Percentiles rank a stretch among this genome's conserved stretches.
phyloP scores from a whole-genome alignment of 495 filamentous ascomycete species.

The Platismatia glauca region DNA sequence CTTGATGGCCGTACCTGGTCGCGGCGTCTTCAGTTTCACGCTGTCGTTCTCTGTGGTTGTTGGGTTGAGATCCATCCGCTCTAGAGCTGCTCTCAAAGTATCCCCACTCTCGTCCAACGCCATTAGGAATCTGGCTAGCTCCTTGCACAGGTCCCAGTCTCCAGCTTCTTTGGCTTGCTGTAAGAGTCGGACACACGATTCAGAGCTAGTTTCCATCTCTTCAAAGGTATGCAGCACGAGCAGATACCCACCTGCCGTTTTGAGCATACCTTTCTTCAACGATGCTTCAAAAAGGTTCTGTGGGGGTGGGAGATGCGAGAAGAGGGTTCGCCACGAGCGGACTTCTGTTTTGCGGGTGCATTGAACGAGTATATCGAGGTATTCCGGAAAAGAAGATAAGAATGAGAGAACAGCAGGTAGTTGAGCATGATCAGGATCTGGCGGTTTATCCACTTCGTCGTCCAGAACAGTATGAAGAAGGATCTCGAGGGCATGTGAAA shows the following conservation, averaged over 20 bases:
- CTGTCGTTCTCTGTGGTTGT: not conserved
- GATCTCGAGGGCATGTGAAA: conserved; percentile 85
- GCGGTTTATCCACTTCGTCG: conserved; percentile 78
- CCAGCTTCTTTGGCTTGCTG: conserved; percentile 70
- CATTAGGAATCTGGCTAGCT: conserved; percentile 84
- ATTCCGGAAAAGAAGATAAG: conserved; percentile 78
- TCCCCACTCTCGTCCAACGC: conserved; percentile 82
- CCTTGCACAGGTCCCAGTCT: conserved; percentile 96
- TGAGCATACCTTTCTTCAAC: conserved; percentile 70
- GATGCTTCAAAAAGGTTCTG: conserved; percentile 89
- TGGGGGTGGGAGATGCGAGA: conserved; percentile 79
- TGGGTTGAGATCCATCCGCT: conserved; percentile 46
- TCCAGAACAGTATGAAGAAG: conserved; percentile 90
- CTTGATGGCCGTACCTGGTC: not conserved
- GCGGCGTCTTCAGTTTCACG: conserved; percentile 12
- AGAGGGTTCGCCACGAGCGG: conserved; percentile 88
- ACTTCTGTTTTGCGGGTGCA: conserved; percentile 97
- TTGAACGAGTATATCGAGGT: conserved; percentile 92
- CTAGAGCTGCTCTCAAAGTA: conserved; percentile 70
- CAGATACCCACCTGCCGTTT: conserved; percentile 93
- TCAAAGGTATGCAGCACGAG: conserved; percentile 84
- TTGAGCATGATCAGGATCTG: conserved; percentile 57
- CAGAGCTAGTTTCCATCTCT: conserved; percentile 66
- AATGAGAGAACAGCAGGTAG: conserved; percentile 83
- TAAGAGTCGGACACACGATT: conserved; percentile 75